phyloP scores from a whole-genome alignment of 352 stramenopile genomes.

The Blastocystis sp. region DNA sequence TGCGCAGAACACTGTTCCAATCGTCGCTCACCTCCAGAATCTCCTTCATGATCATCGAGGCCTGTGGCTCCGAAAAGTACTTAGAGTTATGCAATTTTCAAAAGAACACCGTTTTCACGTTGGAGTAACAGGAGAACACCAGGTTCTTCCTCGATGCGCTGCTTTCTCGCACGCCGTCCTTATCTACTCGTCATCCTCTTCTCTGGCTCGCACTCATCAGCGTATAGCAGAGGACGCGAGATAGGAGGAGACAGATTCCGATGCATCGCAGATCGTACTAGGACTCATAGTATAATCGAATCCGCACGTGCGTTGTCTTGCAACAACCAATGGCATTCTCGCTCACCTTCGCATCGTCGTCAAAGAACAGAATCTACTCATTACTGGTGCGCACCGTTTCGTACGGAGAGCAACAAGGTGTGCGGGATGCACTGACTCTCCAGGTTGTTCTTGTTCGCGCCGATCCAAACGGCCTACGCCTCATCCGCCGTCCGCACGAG shows the following conservation, averaged over 20 bases:
- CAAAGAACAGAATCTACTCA: slow-evolving; percentile 45
- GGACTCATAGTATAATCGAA: neutral
- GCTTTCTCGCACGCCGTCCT: neutral
- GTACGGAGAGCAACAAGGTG: slow-evolving; percentile 40
- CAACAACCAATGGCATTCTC: slow-evolving; percentile 42
- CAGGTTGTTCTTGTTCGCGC: slow-evolving; percentile 40
- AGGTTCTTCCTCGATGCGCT: neutral
- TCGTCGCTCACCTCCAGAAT: slow-evolving; percentile 54
- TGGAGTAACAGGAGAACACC: neutral
- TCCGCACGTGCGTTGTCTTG: slow-evolving; percentile 44
- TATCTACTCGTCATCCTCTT: neutral
- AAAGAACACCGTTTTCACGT: neutral
- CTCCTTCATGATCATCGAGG: neutral
- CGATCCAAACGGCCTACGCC: neutral
- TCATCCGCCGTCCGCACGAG: neutral
- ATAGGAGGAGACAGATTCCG: slow-evolving; percentile 25
- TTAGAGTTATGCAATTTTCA: neutral
- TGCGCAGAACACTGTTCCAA: slow-evolving; percentile 32
- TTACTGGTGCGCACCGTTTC: neutral
- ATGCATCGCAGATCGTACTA: slow-evolving; percentile 66
- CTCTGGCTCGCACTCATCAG: neutral
- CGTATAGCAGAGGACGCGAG: neutral
- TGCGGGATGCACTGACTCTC: slow-evolving; percentile 60
- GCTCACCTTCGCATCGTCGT: slow-evolving; percentile 7
- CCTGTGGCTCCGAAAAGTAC: slow-evolving; percentile 44